phyloP scores from a whole-genome alignment of 225 moss, liverwort and hornwort genomes.

The Lunularia cruciata region DNA sequence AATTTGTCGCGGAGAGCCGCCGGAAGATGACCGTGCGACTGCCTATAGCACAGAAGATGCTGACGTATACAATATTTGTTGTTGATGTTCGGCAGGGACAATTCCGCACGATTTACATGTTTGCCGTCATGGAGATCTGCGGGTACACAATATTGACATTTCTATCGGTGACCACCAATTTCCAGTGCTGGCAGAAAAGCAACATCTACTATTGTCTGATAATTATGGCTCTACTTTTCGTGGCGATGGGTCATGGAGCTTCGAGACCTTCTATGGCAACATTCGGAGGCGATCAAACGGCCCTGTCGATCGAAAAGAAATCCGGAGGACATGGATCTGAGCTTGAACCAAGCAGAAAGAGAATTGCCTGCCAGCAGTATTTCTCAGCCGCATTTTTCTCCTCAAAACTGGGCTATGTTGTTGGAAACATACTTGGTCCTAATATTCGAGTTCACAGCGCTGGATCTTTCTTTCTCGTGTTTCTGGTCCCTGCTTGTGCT shows the following conservation, averaged over 20 bases:
- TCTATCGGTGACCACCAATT: no score
- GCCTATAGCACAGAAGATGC: no score
- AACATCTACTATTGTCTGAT: neutral
- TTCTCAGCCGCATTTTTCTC: neutral
- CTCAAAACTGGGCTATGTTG: neutral
- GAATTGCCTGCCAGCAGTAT: neutral
- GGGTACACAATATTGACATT: no score
- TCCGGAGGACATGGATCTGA: neutral
- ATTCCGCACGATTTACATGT: neutral
- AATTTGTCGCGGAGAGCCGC: no score
- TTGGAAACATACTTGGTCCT: neutral
- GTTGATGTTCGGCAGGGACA: neutral
- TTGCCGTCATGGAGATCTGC: neutral
- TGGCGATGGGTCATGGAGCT: neutral
- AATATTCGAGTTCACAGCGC: neutral
- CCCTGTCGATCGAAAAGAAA: neutral
- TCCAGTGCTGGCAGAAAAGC: no score
- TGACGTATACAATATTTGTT: no score
- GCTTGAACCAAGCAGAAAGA: neutral
- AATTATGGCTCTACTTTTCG: neutral
- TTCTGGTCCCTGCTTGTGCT: neutral
- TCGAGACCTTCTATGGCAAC: neutral
- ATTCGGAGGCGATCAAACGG: neutral
- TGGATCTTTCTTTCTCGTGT: neutral
- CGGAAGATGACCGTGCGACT: no score